A percentile compares a stretch with the other conserved stretches of the same genome.
Evolutionary conservation across 441 rosid species (phyloP).

Genomic region (Jatropha multifida): DNA sequence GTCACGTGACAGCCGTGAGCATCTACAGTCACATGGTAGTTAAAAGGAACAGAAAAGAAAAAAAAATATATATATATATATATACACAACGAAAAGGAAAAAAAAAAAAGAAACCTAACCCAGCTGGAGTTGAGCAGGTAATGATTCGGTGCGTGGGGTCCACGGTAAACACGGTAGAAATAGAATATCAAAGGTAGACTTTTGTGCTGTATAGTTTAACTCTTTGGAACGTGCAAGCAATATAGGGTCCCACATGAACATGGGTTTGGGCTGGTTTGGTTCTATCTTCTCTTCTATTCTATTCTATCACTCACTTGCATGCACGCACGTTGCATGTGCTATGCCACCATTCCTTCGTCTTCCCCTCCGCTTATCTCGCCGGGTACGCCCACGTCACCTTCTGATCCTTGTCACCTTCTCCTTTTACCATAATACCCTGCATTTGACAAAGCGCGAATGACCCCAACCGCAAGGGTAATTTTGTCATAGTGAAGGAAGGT

Average conservation of each 20-base stretch:
- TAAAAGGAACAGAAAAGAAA: not conserved
- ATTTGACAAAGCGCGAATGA: too few species aligned
- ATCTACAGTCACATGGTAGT: slow-evolving; percentile 6
- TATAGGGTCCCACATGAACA: slow-evolving; percentile 49
- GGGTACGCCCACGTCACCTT: slow-evolving; percentile 27
- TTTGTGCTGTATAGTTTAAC: not conserved
- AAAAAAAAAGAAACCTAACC: not conserved
- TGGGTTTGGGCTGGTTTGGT: slow-evolving; percentile 20
- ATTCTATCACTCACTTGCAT: slow-evolving; percentile 35
- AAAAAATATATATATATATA: too few species aligned
- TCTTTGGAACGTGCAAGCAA: slow-evolving; percentile 30
- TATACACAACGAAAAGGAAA: too few species aligned
- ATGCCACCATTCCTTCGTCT: not conserved
- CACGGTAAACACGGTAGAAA: slow-evolving; percentile 28
- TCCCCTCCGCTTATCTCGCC: slow-evolving; percentile 31
- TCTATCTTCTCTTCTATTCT: not conserved
- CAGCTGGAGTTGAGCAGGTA: slow-evolving; percentile 35
- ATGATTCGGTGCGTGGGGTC: slow-evolving; percentile 37
- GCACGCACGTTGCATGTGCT: slow-evolving; percentile 73
- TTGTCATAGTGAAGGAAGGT: slow-evolving; percentile 24
- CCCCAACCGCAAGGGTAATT: not conserved
- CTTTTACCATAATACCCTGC: slow-evolving; percentile 9
- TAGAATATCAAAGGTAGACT: not conserved
- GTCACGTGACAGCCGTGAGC: slow-evolving; percentile 48
- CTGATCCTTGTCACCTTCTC: too few species aligned